Percentiles rank a stretch among this genome's conserved stretches.
Evolutionary conservation across 1,284 basidiomycete species (phyloP).

Genomic region (Trichosporon coremiiforme): DNA sequence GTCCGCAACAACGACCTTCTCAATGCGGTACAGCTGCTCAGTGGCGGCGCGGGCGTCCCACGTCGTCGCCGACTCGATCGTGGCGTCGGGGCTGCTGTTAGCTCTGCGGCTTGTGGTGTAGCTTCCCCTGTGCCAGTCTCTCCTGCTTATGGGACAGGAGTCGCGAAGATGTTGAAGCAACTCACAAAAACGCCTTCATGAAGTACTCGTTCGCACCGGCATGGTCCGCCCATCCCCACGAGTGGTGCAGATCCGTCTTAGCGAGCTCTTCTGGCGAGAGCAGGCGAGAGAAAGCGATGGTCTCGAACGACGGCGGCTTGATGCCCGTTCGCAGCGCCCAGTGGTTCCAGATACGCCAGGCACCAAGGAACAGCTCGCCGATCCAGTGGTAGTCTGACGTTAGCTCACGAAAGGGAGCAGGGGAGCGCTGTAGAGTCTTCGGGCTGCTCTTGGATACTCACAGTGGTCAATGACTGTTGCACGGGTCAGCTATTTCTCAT

Average conservation of each 20-base stretch:
- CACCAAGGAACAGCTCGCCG: conserved; percentile 46
- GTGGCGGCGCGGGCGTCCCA: conserved; percentile 35
- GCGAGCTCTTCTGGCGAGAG: conserved; percentile 24
- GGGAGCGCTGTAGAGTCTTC: too few relatives aligned
- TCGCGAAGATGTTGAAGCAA: background rate
- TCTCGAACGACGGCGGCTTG: conserved; percentile 34
- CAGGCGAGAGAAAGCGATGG: conserved; percentile 34
- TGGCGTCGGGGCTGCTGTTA: conserved; percentile 31
- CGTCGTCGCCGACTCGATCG: conserved; percentile 28
- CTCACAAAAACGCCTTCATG: conserved; percentile 42
- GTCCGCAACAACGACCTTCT: conserved; percentile 33
- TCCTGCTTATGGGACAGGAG: too few relatives aligned
- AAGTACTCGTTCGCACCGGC: conserved; percentile 45
- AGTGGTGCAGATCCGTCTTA: conserved; percentile 25
- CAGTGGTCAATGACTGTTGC: conserved; percentile 38
- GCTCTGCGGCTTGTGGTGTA: background rate
- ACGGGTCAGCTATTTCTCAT: background rate
- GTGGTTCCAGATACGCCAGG: conserved; percentile 40
- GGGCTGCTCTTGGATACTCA: conserved; percentile 22
- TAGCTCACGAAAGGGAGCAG: background rate
- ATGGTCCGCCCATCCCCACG: conserved; percentile 36
- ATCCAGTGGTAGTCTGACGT: conserved; percentile 44
- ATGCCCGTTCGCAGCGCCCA: conserved; percentile 31
- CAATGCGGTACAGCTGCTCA: conserved; percentile 33
- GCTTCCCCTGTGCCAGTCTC: too few relatives aligned